phyloP scores from a whole-genome alignment of 169 alveolate genomes.

The Nephromyces sp. region DNA sequence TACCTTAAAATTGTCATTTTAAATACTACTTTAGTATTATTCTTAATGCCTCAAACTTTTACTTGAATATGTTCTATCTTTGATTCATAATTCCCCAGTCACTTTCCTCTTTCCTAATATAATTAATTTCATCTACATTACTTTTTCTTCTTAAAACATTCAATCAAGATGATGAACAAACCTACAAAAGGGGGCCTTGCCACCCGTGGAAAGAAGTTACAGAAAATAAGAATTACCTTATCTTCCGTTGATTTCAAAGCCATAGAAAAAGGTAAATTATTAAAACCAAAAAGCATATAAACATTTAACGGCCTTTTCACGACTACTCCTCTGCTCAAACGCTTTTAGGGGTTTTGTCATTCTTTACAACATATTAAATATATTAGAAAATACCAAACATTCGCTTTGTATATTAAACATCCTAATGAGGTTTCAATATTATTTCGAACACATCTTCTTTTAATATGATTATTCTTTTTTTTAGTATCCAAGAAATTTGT shows the following conservation, averaged over 20 bases:
- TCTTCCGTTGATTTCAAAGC: slow-evolving; percentile 78
- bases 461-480: neutral
- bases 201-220: slow-evolving; percentile 76
- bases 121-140: too few species aligned
- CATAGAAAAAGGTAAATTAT: slow-evolving; percentile 68
- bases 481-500: slow-evolving; percentile 83
- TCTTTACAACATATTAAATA: neutral
- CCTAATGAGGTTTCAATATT: neutral
- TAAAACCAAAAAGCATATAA: neutral
- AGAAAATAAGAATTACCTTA: slow-evolving; percentile 81
- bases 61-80: too few species aligned
- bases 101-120: too few species aligned
- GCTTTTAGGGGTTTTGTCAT: neutral
- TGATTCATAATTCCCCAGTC: too few species aligned
- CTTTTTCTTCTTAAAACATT: too few species aligned
- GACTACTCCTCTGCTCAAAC: neutral
- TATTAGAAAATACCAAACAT: neutral
- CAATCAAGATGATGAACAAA: slow-evolving; percentile 59
- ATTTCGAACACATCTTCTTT: neutral
- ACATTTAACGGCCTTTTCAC: neutral
- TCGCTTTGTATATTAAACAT: neutral
- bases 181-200: slow-evolving; percentile 60
- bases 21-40: too few species aligned
- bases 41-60: too few species aligned
- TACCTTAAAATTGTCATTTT: too few species aligned